A percentile compares a stretch with the other conserved stretches of the same genome.
phyloP scores from a whole-genome alignment of 345 rosid species.

The Eucalyptus regnans region DNA sequence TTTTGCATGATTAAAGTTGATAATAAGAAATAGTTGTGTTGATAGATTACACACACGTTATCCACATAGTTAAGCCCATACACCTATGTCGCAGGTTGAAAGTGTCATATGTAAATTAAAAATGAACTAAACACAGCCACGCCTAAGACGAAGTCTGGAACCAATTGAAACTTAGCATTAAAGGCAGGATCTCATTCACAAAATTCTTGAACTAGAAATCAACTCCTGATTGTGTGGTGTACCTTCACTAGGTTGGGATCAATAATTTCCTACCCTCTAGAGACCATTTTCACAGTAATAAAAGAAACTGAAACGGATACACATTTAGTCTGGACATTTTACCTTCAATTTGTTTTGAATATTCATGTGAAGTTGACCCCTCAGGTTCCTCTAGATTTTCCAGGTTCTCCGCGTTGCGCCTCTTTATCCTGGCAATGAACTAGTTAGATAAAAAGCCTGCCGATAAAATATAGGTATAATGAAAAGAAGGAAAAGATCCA shows the following conservation, averaged over 20 bases:
- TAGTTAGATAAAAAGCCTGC: neutral
- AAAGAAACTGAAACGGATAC: neutral
- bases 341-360: slow-evolving; percentile 19
- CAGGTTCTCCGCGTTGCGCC: slow-evolving; percentile 31
- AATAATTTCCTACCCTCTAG: neutral
- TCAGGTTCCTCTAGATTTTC: slow-evolving; percentile 14
- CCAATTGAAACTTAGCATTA: neutral
- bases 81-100: neutral
- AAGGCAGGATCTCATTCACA: neutral
- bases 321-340: neutral
- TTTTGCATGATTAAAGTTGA: neutral
- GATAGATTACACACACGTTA: neutral
- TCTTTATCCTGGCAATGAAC: slow-evolving; percentile 37
- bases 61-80: neutral
- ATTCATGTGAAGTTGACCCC: slow-evolving; percentile 15
- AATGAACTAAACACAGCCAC: neutral
- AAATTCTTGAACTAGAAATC: neutral
- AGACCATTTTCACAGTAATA: neutral
- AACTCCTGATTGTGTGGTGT: neutral
- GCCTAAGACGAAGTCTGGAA: neutral
- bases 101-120: neutral
- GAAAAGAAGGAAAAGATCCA: neutral
- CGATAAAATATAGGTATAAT: neutral
- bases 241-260: neutral
- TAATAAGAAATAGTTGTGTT: neutral